phyloP scores from a whole-genome alignment of 371 early-diverging fungal species.

The Actinomucor elegans region DNA sequence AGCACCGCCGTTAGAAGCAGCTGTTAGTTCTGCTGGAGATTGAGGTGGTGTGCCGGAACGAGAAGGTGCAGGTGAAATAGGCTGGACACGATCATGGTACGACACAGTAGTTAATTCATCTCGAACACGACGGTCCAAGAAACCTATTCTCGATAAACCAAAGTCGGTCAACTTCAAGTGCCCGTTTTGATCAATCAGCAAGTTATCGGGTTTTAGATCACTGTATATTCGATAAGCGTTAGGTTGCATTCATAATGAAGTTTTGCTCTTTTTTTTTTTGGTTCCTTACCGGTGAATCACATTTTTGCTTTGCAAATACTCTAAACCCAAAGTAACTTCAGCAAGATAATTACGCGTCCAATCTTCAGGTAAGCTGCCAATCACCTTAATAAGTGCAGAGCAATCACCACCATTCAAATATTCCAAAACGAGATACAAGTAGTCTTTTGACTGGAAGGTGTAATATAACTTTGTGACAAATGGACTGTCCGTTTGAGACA shows the following conservation, averaged over 20 bases:
- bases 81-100: constrained; percentile 25
- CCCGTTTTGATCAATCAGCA: constrained; percentile 87
- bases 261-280: no score
- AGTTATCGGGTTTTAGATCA: constrained; percentile 90
- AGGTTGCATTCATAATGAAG: no score
- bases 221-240: no score
- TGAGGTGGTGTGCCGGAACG: constrained; percentile 44
- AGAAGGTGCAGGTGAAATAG: constrained; percentile 47
- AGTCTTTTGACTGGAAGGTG: constrained; percentile 90
- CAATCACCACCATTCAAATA: constrained; percentile 98
- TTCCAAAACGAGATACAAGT: constrained; percentile 93
- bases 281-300: constrained; percentile 83
- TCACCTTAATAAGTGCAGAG: constrained; percentile 84
- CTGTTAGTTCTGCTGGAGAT: constrained; percentile 9
- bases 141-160: constrained; percentile 89
- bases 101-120: constrained; percentile 44
- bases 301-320: constrained; percentile 86
- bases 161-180: constrained; percentile 95
- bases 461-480: constrained; percentile 94
- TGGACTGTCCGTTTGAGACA: constrained; percentile 86
- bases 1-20: constrained; percentile 12
- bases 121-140: constrained; percentile 78
- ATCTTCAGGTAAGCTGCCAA: constrained; percentile 83
- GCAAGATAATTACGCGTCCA: constrained; percentile 92
- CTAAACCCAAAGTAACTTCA: constrained; percentile 93